Evolutionary conservation across 2,329 filamentous ascomycete species (phyloP).

Genomic region (Neoscytalidium dimidiatum): DNA sequence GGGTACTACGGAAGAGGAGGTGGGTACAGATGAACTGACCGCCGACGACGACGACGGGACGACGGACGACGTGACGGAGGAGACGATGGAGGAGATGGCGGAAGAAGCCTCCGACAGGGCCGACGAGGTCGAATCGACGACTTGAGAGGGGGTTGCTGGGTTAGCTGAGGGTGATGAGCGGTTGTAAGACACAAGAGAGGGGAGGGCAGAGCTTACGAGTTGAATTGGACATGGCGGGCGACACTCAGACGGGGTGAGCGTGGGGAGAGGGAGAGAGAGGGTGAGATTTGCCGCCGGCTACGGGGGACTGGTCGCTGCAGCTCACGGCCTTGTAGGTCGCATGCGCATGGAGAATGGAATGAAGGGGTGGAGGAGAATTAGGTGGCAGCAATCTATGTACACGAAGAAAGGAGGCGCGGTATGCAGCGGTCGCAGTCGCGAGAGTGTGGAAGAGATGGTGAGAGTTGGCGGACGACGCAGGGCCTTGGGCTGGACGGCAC

Average conservation of each 20-base stretch:
- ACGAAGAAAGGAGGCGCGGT: constrained; percentile 6
- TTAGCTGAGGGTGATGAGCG: constrained; percentile 4
- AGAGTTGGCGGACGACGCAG: not conserved
- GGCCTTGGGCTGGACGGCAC: not conserved
- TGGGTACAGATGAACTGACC: not conserved
- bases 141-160: not conserved
- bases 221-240: constrained; percentile 5
- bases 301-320: not conserved
- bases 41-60: constrained; percentile 9
- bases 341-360: constrained; percentile 9
- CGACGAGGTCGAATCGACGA: not conserved
- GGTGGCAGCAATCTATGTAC: constrained; percentile 11
- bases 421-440: not conserved
- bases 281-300: not conserved
- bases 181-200: not conserved
- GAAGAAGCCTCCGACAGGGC: not conserved
- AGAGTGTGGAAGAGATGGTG: not conserved
- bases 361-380: constrained; percentile 8
- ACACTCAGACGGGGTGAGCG: not conserved
- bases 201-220: constrained; percentile 12
- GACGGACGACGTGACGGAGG: constrained; percentile 11
- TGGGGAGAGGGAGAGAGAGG: not conserved
- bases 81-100: not conserved
- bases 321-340: not conserved
- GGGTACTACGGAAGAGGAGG: not conserved